A percentile compares a stretch with the other conserved stretches of the same genome.
Evolutionary conservation across 495 filamentous ascomycete species (phyloP).

Genomic region (Talaromyces liani): DNA sequence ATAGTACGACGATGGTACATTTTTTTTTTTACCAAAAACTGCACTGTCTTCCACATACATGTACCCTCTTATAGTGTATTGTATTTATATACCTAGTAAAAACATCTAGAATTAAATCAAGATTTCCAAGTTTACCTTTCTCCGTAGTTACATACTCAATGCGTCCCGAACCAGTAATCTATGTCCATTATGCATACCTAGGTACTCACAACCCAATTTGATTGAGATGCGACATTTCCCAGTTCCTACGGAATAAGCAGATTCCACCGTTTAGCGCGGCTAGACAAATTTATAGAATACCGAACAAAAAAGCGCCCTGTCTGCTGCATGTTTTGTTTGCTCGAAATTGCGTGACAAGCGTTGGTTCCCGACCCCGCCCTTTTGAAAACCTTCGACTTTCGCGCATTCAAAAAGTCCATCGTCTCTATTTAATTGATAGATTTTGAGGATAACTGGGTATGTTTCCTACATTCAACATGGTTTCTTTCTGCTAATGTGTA

Average conservation of each 20-base stretch:
- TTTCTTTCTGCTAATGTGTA: neutral
- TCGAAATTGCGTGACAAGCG: neutral
- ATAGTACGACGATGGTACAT: neutral
- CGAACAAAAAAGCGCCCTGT: neutral
- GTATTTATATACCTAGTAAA: neutral
- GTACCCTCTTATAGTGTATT: neutral
- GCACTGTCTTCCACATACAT: constrained; percentile 3
- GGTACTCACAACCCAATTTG: no score
- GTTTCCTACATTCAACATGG: neutral
- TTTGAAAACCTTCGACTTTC: neutral
- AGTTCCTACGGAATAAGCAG: neutral
- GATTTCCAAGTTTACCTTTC: neutral
- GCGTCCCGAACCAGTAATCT: neutral
- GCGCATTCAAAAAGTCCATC: neutral
- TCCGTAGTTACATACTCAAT: neutral
- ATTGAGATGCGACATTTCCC: neutral
- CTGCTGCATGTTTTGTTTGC: no score
- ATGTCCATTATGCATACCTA: no score
- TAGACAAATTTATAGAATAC: neutral
- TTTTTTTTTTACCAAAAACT: neutral
- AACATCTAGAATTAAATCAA: neutral
- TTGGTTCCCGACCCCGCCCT: neutral
- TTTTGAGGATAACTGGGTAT: neutral
- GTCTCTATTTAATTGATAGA: neutral
- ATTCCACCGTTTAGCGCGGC: neutral